phyloP scores from a whole-genome alignment of 768 basidiomycete genomes.

The Auriculariales sp. region DNA sequence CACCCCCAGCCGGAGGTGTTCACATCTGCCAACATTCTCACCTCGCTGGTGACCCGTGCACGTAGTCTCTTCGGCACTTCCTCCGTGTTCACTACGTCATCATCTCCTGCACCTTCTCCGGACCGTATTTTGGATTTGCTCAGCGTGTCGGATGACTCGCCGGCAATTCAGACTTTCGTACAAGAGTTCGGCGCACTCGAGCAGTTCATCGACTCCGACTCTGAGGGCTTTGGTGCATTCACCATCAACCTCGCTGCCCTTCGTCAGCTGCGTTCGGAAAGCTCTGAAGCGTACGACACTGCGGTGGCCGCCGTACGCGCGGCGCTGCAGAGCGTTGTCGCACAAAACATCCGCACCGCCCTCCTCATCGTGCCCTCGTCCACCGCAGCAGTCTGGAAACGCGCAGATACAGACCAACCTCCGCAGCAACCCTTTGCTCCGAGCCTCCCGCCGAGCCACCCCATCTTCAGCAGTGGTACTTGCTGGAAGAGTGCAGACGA shows the following conservation, averaged over 20 bases:
- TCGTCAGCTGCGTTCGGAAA: slow-evolving; percentile 28
- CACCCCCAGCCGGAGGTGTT: neutral
- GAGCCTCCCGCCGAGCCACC: slow-evolving; percentile 28
- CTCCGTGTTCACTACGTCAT: neutral
- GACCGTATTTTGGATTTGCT: neutral
- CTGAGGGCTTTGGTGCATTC: slow-evolving; percentile 44
- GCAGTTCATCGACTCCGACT: slow-evolving; percentile 38
- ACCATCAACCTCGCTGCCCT: slow-evolving; percentile 39
- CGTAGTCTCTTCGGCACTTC: neutral
- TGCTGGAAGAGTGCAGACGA: slow-evolving; percentile 42
- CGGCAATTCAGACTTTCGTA: slow-evolving; percentile 25
- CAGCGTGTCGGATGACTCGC: too few relatives aligned
- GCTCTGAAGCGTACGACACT: slow-evolving; percentile 39
- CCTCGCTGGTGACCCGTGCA: too few relatives aligned
- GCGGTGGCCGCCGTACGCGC: slow-evolving; percentile 32
- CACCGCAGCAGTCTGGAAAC: slow-evolving; percentile 7
- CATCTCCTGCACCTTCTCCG: neutral
- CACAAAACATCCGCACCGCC: slow-evolving; percentile 13
- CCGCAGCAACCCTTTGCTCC: slow-evolving; percentile 35
- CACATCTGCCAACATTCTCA: neutral
- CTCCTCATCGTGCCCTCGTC: slow-evolving; percentile 33
- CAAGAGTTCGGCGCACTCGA: slow-evolving; percentile 29
- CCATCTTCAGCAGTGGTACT: slow-evolving; percentile 42
- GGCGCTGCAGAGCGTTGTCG: slow-evolving; percentile 27
- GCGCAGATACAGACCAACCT: slow-evolving; percentile 24